Base-by-base conservation (phyloP, 768 basidiomycete genomes). In the Leucogyrophana mollusca region DNA sequence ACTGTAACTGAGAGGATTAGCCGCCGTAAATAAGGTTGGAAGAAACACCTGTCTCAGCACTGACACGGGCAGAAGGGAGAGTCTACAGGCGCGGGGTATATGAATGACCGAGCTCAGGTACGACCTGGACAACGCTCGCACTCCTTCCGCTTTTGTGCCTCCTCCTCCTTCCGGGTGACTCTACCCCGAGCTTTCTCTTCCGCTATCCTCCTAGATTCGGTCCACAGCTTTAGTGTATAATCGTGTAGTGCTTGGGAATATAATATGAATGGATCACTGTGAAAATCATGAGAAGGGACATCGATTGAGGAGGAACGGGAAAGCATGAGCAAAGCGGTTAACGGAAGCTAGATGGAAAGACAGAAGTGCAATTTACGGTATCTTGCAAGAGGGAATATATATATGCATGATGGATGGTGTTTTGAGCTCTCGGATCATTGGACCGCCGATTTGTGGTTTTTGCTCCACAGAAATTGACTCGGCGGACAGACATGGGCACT, bases 181-280 rank as follows among this genome's bases (percentile, higher is more conserved):
- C 64, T 65, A 33, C 49, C 61, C 20, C 65, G 65, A 16, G 72
- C 66, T 47, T 64, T 67, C 57, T 83, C 78, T 57, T 84, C 83
- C 32, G 76, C 77, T 46, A 72, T 59, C 54, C 76, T 74, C 56
- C 82, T 72, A 4, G 83, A 82, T 58, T 86, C 81, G 41, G 78
- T 77, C 83, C 85, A 86, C 40, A 84, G 72, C 34, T 61, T 72
- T 41, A 85, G 73, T 22, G 85, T 87, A 50, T 85, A 86, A 46
- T 83, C 73, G 59, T 85, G 81, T 25, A 87, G 66, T 35, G 82
- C 73, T 55, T 77, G 80, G 14, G 85, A 78, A 56, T 87, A 87
- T 27, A 70, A 70, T 38, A 70, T 58, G 55, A 85, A 65, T 7
- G 76, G 72, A 52, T 67, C 58, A 20, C 51, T 55, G 49, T 27